These are phyloP conservation scores for Plasmodium vivax DNA, from an alignment of 169 alveolate species.

Conservation along the genomic window DNA sequence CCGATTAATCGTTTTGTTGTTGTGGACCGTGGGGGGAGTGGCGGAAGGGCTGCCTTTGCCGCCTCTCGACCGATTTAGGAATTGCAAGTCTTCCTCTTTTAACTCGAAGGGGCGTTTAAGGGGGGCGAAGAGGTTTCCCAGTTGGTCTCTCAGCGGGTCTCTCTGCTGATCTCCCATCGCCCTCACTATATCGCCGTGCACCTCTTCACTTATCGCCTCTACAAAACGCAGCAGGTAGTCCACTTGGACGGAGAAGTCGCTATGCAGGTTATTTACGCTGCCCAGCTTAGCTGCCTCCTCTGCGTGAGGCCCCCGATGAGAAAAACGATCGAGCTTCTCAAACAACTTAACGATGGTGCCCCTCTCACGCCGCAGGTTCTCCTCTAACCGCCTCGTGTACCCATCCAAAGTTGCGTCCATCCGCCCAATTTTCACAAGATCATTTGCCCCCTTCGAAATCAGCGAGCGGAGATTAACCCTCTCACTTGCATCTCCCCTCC, in stretches of 20 bases:
- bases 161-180: not conserved
- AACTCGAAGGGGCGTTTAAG: not conserved
- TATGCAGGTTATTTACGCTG: not conserved
- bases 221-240: conserved; percentile 22
- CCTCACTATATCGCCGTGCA: conserved; percentile 10
- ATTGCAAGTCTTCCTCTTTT: conserved; percentile 36
- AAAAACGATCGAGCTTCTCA: not conserved
- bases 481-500: not conserved
- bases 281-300: not conserved
- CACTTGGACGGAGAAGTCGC: not conserved
- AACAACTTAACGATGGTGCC: conserved; percentile 12
- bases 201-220: conserved; percentile 17
- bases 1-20: conserved; percentile 7
- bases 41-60: not conserved
- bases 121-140: not conserved
- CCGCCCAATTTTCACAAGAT: not conserved
- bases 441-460: conserved; percentile 13
- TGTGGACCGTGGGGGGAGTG: not conserved
- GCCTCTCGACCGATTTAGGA: not conserved
- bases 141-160: not conserved
- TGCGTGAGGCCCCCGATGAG: not conserved
- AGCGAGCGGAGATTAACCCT: not conserved
- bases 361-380: conserved; percentile 10
- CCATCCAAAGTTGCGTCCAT: conserved; percentile 13
- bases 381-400: not conserved